Conservation (phyloP, 2,329 filamentous ascomycete genomes). For the Penicillium sp. region DNA sequence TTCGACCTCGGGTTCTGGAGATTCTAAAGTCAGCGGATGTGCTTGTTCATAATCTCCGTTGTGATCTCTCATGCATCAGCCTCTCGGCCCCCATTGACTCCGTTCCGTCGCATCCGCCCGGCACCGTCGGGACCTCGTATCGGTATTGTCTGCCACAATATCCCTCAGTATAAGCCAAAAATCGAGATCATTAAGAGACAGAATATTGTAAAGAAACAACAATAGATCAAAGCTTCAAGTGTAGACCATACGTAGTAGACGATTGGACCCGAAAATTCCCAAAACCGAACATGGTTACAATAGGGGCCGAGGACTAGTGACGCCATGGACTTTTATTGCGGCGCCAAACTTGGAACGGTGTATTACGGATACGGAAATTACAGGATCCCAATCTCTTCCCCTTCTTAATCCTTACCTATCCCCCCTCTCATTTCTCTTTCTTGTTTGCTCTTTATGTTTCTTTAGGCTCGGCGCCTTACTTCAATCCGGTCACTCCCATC, state of each 20-base stretch:
- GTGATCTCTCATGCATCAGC: conserved; percentile 17
- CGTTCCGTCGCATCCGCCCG: conserved; percentile 31
- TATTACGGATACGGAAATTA: conserved; percentile 28
- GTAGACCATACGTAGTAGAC: background rate
- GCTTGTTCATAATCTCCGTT: conserved; percentile 1
- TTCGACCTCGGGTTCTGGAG: background rate
- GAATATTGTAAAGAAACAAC: background rate
- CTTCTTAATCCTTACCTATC: conserved; percentile 12
- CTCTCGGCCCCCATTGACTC: conserved; percentile 25
- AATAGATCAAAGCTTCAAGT: background rate
- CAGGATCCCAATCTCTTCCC: conserved; percentile 15
- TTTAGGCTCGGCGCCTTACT: conserved; percentile 11
- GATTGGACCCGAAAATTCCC: background rate
- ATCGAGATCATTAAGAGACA: background rate
- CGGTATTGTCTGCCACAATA: background rate
- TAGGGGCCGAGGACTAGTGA: conserved; percentile 20
- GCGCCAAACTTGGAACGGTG: conserved; percentile 9
- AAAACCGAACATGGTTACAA: background rate
- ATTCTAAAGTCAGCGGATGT: background rate
- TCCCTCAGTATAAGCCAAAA: background rate
- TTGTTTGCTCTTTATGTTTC: conserved; percentile 14
- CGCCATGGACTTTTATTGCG: conserved; percentile 24
- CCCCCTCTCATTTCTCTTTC: background rate
- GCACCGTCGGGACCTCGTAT: conserved; percentile 7
- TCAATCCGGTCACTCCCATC: conserved; percentile 7